Evolutionary conservation across 148 eudicot species (phyloP).

Genomic region (Spergularia bocconei): DNA sequence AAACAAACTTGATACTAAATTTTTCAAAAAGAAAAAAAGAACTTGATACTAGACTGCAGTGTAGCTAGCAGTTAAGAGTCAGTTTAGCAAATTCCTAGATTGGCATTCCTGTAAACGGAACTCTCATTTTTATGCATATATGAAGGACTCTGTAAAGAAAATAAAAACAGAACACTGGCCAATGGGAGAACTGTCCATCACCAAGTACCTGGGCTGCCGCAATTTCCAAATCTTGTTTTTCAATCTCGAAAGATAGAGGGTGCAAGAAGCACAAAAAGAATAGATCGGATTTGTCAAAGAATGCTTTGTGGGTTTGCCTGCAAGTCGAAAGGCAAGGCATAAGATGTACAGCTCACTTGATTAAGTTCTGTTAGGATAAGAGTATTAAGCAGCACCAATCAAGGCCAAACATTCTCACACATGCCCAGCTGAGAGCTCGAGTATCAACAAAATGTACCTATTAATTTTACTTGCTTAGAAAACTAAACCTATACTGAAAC

Average conservation of each 20-base stretch:
- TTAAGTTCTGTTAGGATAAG: background rate
- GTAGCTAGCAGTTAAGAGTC: no score
- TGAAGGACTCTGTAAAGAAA: background rate
- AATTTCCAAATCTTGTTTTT: constrained; percentile 75
- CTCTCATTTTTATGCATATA: background rate
- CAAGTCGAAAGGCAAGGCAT: constrained; percentile 13
- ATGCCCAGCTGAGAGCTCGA: constrained; percentile 4
- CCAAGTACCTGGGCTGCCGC: constrained; percentile 69
- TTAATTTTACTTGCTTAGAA: no score
- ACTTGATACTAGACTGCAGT: no score
- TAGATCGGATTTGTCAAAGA: constrained; percentile 74
- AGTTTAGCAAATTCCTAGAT: background rate
- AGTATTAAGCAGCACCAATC: background rate
- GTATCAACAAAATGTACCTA: background rate
- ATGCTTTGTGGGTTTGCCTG: constrained; percentile 75
- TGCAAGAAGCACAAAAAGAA: constrained; percentile 67
- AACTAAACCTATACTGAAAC: no score
- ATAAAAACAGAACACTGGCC: background rate
- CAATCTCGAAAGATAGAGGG: constrained; percentile 67
- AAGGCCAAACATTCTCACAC: background rate
- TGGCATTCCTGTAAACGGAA: background rate
- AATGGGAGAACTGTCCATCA: background rate
- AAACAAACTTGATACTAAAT: no score
- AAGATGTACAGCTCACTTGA: background rate
- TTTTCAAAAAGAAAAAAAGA: no score